A percentile compares a stretch with the other conserved stretches of the same genome.
phyloP scores from a whole-genome alignment of 176 grass and related monocot genomes.

The Lolium perenne region DNA sequence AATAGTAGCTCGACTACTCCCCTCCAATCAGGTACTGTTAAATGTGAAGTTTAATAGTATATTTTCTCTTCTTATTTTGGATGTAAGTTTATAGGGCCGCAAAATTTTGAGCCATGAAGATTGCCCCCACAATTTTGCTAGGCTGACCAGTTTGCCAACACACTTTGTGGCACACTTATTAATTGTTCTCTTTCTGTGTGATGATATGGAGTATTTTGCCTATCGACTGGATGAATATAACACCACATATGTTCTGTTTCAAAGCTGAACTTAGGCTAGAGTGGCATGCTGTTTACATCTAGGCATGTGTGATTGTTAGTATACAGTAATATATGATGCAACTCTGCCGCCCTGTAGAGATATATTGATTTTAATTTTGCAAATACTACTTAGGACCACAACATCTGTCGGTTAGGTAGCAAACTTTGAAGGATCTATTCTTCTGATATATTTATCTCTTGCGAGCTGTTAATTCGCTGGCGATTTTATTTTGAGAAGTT shows the following conservation, averaged over 20 bases:
- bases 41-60: background rate
- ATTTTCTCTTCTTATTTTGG: constrained; percentile 2
- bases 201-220: background rate
- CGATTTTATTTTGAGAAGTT: background rate
- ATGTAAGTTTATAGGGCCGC: background rate
- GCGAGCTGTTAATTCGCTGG: background rate
- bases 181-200: background rate
- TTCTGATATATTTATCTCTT: constrained; percentile 4
- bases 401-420: constrained; percentile 30
- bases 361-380: constrained; percentile 20
- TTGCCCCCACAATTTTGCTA: background rate
- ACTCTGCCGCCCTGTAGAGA: background rate
- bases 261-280: constrained; percentile 32
- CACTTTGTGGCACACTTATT: constrained; percentile 6
- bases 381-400: constrained; percentile 36
- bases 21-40: constrained; percentile 69
- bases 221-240: background rate
- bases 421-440: constrained; percentile 16
- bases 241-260: constrained; percentile 8
- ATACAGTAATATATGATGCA: constrained; percentile 9
- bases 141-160: background rate
- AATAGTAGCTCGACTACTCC: constrained; percentile 68
- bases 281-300: background rate
- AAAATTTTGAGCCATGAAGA: constrained; percentile 8
- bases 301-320: constrained; percentile 4